A percentile compares a stretch with the other conserved stretches of the same genome.
phyloP scores from a whole-genome alignment of 805 yeast genomes.

The Pichia kluyveri region DNA sequence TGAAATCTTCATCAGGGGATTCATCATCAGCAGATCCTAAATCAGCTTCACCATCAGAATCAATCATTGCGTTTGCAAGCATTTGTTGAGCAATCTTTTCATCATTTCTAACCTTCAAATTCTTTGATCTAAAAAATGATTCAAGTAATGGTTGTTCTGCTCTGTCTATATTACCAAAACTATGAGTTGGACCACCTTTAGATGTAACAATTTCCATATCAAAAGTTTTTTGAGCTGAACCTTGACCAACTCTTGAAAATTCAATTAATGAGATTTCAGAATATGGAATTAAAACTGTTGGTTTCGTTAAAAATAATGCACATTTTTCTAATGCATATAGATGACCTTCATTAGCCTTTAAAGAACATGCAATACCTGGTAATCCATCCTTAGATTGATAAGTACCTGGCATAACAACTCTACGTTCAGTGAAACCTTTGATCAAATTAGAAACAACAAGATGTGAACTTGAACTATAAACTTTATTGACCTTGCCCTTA shows the following conservation, averaged over 20 bases:
- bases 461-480: slow-evolving; percentile 70
- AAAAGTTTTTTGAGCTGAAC: slow-evolving; percentile 80
- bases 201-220: slow-evolving; percentile 76
- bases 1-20: slow-evolving; percentile 81
- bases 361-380: slow-evolving; percentile 84
- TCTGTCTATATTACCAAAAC: slow-evolving; percentile 80
- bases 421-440: slow-evolving; percentile 82
- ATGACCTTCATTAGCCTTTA: slow-evolving; percentile 93
- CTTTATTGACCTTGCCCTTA: slow-evolving; percentile 63
- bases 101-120: slow-evolving; percentile 76
- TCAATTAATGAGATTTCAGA: slow-evolving; percentile 69
- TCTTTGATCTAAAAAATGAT: slow-evolving; percentile 66
- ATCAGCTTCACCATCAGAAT: slow-evolving; percentile 47
- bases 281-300: slow-evolving; percentile 85
- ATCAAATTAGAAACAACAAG: slow-evolving; percentile 81
- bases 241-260: slow-evolving; percentile 82
- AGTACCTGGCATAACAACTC: slow-evolving; percentile 77
- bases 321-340: slow-evolving; percentile 89
- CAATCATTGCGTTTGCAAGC: slow-evolving; percentile 65
- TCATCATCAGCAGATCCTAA: slow-evolving; percentile 78
- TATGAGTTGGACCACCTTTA: slow-evolving; percentile 59
- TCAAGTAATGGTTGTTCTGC: slow-evolving; percentile 84
- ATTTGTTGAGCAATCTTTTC: slow-evolving; percentile 79
- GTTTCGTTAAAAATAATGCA: slow-evolving; percentile 84
- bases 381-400: slow-evolving; percentile 68